Conservation (phyloP, 2,329 filamentous ascomycete genomes). For the Catunica adiposa region DNA sequence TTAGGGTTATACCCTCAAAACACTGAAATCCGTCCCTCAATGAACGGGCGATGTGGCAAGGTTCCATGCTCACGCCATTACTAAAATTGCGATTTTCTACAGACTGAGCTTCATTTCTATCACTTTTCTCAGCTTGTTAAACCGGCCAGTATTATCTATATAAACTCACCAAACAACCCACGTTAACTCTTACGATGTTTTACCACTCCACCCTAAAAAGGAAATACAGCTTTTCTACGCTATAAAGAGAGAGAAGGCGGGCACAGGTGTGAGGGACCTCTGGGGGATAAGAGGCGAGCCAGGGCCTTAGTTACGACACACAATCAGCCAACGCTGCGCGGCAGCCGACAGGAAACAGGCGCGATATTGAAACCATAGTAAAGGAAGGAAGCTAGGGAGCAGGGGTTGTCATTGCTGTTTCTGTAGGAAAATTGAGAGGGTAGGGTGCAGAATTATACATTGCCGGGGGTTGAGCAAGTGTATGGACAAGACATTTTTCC, state of each 20-base stretch:
- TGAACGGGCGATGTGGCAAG: no score
- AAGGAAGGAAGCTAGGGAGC: background rate
- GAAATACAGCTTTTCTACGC: constrained; percentile 3
- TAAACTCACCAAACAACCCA: background rate
- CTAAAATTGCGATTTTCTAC: no score
- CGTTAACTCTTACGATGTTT: background rate
- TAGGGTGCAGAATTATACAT: no score
- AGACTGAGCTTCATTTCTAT: no score
- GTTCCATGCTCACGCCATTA: no score
- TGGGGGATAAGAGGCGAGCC: constrained; percentile 14
- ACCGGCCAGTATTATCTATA: no score
- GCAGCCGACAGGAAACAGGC: constrained; percentile 6
- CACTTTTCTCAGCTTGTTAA: no score
- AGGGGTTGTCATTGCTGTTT: background rate
- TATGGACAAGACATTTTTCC: no score
- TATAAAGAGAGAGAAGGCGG: constrained; percentile 14
- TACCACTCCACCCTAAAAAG: constrained; percentile 5
- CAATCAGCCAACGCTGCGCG: constrained; percentile 13
- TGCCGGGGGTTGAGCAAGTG: no score
- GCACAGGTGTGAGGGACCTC: constrained; percentile 15
- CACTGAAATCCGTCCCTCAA: background rate
- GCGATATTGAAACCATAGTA: constrained; percentile 6
- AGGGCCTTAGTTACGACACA: constrained; percentile 1
- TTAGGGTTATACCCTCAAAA: background rate
- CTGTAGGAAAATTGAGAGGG: background rate